Evolutionary conservation across 805 yeast genomes (phyloP).

Genomic region (Candida parachauliodes): DNA sequence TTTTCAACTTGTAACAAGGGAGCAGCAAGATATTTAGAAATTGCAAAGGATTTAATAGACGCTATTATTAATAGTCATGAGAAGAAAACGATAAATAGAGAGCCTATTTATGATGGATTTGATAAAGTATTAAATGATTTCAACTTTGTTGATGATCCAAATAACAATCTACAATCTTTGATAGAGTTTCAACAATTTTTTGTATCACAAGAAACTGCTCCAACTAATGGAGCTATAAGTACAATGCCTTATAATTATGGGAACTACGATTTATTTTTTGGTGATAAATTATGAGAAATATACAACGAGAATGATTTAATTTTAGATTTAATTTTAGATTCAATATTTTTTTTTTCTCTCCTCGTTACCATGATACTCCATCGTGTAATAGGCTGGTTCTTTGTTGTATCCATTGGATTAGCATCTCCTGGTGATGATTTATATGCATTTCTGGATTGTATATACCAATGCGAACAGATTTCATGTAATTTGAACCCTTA

Average conservation of each 20-base stretch:
- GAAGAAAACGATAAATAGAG: not conserved
- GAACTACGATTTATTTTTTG: slow-evolving; percentile 13
- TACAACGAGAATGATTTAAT: too few species aligned
- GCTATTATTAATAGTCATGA: slow-evolving; percentile 7
- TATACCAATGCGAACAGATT: slow-evolving; percentile 44
- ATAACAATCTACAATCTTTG: slow-evolving; percentile 12
- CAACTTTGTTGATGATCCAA: slow-evolving; percentile 14
- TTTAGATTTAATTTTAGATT: too few species aligned
- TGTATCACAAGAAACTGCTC: slow-evolving; percentile 15
- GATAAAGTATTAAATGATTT: slow-evolving; percentile 10
- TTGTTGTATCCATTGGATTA: too few species aligned
- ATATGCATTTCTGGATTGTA: slow-evolving; percentile 54
- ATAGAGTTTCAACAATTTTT: slow-evolving; percentile 18
- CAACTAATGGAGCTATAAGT: slow-evolving; percentile 7
- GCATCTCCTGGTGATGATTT: slow-evolving; percentile 64
- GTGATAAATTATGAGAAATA: slow-evolving; percentile 10
- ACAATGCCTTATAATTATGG: slow-evolving; percentile 13
- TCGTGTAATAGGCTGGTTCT: too few species aligned
- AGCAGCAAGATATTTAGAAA: slow-evolving; percentile 12
- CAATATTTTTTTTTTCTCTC: too few species aligned
- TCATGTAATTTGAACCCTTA: slow-evolving; percentile 29
- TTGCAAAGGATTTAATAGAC: slow-evolving; percentile 9
- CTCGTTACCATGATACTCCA: too few species aligned
- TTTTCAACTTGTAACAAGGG: slow-evolving; percentile 12
- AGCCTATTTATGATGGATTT: slow-evolving; percentile 3